Conservation (phyloP, 2,329 filamentous ascomycete species). For the Exophiala lecanii-corni region DNA sequence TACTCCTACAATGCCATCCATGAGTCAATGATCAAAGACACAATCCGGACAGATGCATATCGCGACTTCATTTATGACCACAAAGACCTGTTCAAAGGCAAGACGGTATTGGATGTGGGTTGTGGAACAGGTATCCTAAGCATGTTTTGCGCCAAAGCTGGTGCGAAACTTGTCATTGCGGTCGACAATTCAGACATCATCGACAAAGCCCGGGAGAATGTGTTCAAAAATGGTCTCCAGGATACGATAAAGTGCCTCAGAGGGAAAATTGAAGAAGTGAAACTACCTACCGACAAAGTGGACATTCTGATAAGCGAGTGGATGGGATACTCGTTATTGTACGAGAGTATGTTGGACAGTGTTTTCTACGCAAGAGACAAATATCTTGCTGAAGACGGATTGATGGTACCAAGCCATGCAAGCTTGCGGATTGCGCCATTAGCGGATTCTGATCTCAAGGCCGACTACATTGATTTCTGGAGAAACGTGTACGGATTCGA, state of each 20-base stretch:
- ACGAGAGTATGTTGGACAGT: slow-evolving; percentile 93
- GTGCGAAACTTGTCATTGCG: slow-evolving; percentile 78
- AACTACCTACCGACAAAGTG: slow-evolving; percentile 70
- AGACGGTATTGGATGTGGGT: slow-evolving; percentile 84
- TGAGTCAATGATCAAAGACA: slow-evolving; percentile 91
- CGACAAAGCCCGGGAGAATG: slow-evolving; percentile 75
- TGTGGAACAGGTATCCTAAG: slow-evolving; percentile 81
- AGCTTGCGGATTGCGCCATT: slow-evolving; percentile 79
- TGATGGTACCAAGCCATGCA: slow-evolving; percentile 82
- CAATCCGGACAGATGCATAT: slow-evolving; percentile 82
- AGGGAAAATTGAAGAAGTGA: slow-evolving; percentile 84
- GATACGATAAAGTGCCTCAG: slow-evolving; percentile 72
- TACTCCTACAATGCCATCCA: slow-evolving; percentile 79
- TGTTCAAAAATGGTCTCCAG: slow-evolving; percentile 73
- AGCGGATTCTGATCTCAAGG: slow-evolving; percentile 69
- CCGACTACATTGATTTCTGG: slow-evolving; percentile 81
- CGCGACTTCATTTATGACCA: slow-evolving; percentile 92
- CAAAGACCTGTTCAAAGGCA: slow-evolving; percentile 79
- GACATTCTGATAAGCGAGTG: slow-evolving; percentile 96
- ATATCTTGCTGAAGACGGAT: slow-evolving; percentile 72
- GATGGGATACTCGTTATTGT: slow-evolving; percentile 94
- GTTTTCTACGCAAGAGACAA: slow-evolving; percentile 83
- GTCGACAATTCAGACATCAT: slow-evolving; percentile 93
- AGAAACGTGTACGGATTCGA: slow-evolving; percentile 90
- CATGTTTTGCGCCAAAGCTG: slow-evolving; percentile 91